A percentile compares a stretch with the other conserved stretches of the same genome.
Conservation (phyloP, 225 moss, liverwort and hornwort genomes). For the Pleurozium schreberi region DNA sequence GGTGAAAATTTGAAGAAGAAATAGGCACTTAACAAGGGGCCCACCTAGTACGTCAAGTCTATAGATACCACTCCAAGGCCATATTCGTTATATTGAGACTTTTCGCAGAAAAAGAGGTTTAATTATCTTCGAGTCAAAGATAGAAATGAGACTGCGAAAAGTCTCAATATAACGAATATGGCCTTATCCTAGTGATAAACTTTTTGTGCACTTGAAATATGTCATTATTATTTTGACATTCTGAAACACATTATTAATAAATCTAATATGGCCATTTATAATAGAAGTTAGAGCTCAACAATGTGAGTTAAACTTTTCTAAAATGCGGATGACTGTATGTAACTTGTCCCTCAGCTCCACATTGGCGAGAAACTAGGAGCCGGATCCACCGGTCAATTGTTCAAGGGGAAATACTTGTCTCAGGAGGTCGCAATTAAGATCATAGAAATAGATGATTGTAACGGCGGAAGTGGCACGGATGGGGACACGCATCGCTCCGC, state of each 20-base stretch:
- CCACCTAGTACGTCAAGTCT: background rate
- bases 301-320: background rate
- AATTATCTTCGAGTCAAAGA: no score
- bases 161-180: no score
- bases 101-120: no score
- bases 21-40: background rate
- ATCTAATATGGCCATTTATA: background rate
- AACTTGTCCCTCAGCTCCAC: slow-evolving; percentile 37
- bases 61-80: background rate
- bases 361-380: slow-evolving; percentile 67
- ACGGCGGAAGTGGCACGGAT: slow-evolving; percentile 28
- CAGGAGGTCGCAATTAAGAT: slow-evolving; percentile 89
- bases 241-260: background rate
- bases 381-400: slow-evolving; percentile 70
- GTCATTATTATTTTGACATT: background rate
- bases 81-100: no score
- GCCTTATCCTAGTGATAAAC: background rate
- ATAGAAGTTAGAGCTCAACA: background rate
- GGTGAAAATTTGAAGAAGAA: background rate
- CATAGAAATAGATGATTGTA: slow-evolving; percentile 49
- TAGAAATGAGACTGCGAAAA: no score
- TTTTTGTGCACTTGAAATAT: background rate
- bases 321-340: background rate
- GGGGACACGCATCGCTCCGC: slow-evolving; percentile 38
- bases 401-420: slow-evolving; percentile 68